Evolutionary conservation across 2,329 filamentous ascomycete genomes (phyloP).

Genomic region (Drechmeria coniospora): DNA sequence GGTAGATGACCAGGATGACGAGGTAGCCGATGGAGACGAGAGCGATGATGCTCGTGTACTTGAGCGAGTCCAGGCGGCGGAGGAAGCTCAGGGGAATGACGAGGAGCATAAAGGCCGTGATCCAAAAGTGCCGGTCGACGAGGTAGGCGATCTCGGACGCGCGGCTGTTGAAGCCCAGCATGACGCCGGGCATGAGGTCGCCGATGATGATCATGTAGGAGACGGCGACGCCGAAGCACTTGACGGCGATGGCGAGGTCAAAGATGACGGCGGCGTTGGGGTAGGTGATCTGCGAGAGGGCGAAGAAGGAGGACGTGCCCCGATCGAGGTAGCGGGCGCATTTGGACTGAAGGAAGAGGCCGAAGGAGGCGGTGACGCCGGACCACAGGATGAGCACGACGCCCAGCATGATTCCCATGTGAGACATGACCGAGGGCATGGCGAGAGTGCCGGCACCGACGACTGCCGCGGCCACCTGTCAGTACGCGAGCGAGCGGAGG

Average conservation of each 20-base stretch:
- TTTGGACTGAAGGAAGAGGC: constrained; percentile 83
- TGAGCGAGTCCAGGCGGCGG: constrained; percentile 80
- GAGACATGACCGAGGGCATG: constrained; percentile 87
- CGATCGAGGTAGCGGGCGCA: constrained; percentile 88
- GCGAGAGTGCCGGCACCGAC: constrained; percentile 88
- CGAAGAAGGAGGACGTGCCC: constrained; percentile 82
- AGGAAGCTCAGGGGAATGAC: constrained; percentile 92
- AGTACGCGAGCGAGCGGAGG: background rate
- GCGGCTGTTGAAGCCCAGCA: constrained; percentile 59
- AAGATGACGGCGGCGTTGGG: constrained; percentile 92
- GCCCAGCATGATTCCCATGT: constrained; percentile 85
- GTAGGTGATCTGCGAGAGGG: constrained; percentile 92
- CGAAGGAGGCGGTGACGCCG: constrained; percentile 75
- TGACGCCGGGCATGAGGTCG: constrained; percentile 92
- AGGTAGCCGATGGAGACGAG: constrained; percentile 88
- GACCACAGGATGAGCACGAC: constrained; percentile 81
- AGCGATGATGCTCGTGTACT: constrained; percentile 89
- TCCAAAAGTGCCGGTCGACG: constrained; percentile 88
- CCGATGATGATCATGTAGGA: constrained; percentile 98
- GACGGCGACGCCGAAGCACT: constrained; percentile 94
- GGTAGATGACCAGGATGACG: constrained; percentile 82
- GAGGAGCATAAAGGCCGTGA: constrained; percentile 91
- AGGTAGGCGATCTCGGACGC: constrained; percentile 52
- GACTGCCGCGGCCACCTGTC: constrained; percentile 36
- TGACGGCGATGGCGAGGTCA: constrained; percentile 88